Percentiles rank a stretch among this genome's conserved stretches.
These are phyloP conservation scores for Pseudocercospora cruenta DNA, from an alignment of 2,329 filamentous ascomycete genomes.

Conservation along the genomic window DNA sequence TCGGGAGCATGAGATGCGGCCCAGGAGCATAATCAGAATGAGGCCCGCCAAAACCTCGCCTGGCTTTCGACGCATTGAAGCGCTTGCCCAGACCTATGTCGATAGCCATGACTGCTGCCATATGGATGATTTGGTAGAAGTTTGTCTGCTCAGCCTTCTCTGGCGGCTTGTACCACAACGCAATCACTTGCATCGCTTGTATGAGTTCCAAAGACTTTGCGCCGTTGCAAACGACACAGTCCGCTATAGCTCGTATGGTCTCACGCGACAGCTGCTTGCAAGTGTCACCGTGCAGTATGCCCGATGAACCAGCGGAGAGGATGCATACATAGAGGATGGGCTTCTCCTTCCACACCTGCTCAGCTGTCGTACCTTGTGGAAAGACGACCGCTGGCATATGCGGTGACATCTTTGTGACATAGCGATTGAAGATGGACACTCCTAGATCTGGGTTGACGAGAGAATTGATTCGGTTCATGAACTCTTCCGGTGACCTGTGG, in stretches of 20 bases:
- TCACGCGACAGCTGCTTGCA: constrained; percentile 69
- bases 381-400: constrained; percentile 64
- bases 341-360: constrained; percentile 60
- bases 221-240: constrained; percentile 73
- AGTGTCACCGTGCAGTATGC: constrained; percentile 55
- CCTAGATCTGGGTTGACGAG: constrained; percentile 58
- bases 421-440: constrained; percentile 61
- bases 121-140: constrained; percentile 84
- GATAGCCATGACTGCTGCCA: constrained; percentile 78
- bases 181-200: constrained; percentile 73
- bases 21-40: constrained; percentile 40
- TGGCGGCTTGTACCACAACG: constrained; percentile 85
- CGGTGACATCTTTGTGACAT: constrained; percentile 57
- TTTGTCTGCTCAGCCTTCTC: constrained; percentile 84
- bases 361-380: constrained; percentile 56
- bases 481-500: constrained; percentile 34
- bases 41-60: constrained; percentile 40
- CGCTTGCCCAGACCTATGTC: constrained; percentile 76
- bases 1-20: constrained; percentile 32
- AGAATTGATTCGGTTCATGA: constrained; percentile 42
- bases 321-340: constrained; percentile 64
- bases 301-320: constrained; percentile 56
- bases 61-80: constrained; percentile 43
- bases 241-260: constrained; percentile 72
- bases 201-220: constrained; percentile 83